phyloP scores from a whole-genome alignment of 208 protist genomes.

The Wallacemonas sp. region DNA sequence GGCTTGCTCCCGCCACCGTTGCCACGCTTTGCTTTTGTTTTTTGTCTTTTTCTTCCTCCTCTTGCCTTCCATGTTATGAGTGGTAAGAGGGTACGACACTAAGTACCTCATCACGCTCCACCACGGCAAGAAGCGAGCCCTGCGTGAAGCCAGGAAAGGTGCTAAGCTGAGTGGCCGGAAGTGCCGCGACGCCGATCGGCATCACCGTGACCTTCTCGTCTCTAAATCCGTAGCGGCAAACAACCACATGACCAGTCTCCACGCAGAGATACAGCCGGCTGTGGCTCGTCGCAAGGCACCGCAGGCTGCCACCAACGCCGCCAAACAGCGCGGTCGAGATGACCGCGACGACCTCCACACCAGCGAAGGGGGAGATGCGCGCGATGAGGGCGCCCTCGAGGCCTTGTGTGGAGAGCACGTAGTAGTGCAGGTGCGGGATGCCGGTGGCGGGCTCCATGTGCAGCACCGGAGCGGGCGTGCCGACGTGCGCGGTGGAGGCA shows the following conservation, averaged over 20 bases:
- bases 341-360: conserved; percentile 58
- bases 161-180: conserved; percentile 37
- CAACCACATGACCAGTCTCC: conserved; percentile 75
- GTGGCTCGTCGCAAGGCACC: conserved; percentile 46
- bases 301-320: conserved; percentile 65
- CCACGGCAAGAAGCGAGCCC: conserved; percentile 65
- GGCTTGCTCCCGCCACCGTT: not conserved
- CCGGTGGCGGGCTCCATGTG: conserved; percentile 38
- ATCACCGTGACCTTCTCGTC: conserved; percentile 42
- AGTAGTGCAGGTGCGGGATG: conserved; percentile 55
- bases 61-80: conserved; percentile 12
- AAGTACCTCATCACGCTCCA: conserved; percentile 58
- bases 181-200: conserved; percentile 61
- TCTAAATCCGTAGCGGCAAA: conserved; percentile 58
- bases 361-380: conserved; percentile 53
- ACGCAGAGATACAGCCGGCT: conserved; percentile 60
- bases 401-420: conserved; percentile 39
- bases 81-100: conserved; percentile 76
- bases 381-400: conserved; percentile 73
- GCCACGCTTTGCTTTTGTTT: not conserved
- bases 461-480: conserved; percentile 55
- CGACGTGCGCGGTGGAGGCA: conserved; percentile 20
- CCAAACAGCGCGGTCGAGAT: conserved; percentile 66
- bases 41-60: not conserved
- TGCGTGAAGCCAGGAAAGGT: conserved; percentile 46